Conservation (phyloP, 108 stramenopile genomes). For the Skeletonema menzelii region DNA sequence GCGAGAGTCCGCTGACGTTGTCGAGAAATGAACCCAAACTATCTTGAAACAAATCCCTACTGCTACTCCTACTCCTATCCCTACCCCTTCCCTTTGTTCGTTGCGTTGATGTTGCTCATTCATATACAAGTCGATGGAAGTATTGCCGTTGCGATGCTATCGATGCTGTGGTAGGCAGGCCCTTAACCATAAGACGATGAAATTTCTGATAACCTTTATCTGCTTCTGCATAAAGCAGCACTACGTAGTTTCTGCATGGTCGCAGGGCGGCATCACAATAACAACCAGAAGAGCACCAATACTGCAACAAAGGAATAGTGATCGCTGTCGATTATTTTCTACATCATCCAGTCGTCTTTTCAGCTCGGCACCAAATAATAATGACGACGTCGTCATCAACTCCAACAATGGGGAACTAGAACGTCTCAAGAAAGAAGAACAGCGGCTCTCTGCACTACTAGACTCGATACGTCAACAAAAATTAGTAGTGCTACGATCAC, state of each 20-base stretch:
- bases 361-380: background rate
- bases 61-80: no score
- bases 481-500: conserved; percentile 53
- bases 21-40: no score
- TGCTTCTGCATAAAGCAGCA: background rate
- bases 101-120: no score
- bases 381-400: background rate
- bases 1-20: no score
- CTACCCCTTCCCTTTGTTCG: no score
- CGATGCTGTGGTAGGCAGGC: no score
- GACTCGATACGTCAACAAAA: conserved; percentile 71
- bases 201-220: background rate
- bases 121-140: no score
- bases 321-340: background rate
- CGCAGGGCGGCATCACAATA: background rate
- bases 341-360: background rate
- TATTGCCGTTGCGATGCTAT: no score
- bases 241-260: background rate
- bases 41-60: no score
- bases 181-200: no score
- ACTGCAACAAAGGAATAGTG: background rate
- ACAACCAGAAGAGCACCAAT: background rate
- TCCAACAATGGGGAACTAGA: conserved; percentile 51
- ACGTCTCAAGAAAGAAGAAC: conserved; percentile 67
- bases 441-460: conserved; percentile 53